These are phyloP conservation scores for Punica granatum DNA, from an alignment of 345 rosid species.

Conservation along the genomic window DNA sequence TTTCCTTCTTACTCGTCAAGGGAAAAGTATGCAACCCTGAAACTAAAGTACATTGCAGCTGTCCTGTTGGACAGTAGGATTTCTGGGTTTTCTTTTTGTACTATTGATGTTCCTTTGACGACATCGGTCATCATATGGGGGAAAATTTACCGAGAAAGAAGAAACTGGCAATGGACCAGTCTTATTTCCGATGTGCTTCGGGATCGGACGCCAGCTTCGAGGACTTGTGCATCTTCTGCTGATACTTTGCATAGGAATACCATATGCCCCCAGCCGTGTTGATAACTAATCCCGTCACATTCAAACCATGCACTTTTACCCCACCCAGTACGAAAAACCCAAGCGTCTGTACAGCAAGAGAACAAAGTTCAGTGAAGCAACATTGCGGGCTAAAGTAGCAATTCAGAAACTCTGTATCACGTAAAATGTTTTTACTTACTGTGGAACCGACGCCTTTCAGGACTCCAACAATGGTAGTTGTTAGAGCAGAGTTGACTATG, in stretches of 20 bases:
- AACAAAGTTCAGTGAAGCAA: neutral
- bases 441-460: constrained; percentile 97
- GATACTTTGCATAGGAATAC: constrained; percentile 84
- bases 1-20: too few species aligned
- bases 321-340: constrained; percentile 93
- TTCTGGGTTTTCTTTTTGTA: too few species aligned
- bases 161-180: neutral
- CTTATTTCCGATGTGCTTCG: constrained; percentile 51
- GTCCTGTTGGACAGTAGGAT: too few species aligned
- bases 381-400: neutral
- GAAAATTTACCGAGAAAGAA: too few species aligned
- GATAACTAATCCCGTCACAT: constrained; percentile 73
- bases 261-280: constrained; percentile 94
- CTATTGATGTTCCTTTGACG: neutral
- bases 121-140: neutral
- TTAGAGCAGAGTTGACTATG: constrained; percentile 90
- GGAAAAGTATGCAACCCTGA: too few species aligned
- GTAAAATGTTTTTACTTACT: constrained; percentile 32
- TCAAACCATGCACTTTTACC: constrained; percentile 78
- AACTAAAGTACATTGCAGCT: too few species aligned
- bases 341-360: constrained; percentile 45
- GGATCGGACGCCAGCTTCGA: constrained; percentile 42
- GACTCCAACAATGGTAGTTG: constrained; percentile 96
- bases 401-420: neutral
- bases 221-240: constrained; percentile 60